Evolutionary conservation across 2,329 filamentous ascomycete species (phyloP), one percentile per base, ranked within the genome.

Genomic region (Fusarium metavorans): DNA sequence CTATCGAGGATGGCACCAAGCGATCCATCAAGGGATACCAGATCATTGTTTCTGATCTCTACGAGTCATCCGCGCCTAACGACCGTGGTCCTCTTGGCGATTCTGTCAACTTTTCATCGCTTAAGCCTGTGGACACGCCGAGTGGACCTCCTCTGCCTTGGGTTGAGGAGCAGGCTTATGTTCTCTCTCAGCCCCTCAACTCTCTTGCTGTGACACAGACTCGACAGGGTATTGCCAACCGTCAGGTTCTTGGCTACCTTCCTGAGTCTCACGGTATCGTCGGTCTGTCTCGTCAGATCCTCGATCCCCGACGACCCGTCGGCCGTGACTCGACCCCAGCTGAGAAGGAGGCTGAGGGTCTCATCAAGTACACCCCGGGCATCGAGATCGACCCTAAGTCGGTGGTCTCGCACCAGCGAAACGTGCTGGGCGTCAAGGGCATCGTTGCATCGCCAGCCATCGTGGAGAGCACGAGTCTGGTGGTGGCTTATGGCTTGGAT

Each of bases 401-500:
- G 84, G 89, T 94, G 66, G 84, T 98, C 56, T 94, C 93, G 34
- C 97, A 99, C 83, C 88, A 92, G 75, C 91, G 95, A 23, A 94
- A 98, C 73, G 89, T 98, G 1, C 70, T 95, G 3, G 95, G 95
- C 7, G 89, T 98, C 48, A 87, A 89, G 69, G 86, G 90, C 54
- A 91, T 98, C 23, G 88, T 96, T 34, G 91, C 95, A 0, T 90
- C 90, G 20, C 94, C 95, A 0, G 94, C 95, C 2, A 83, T 95
- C 6, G 89, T 99, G 34, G 97, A 99, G 85, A 98, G 95, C 84
- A 98, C 97, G 1, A 96, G 93, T 78, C 83, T 98, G 65, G 89
- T 99, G 14, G 93, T 98, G 79, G 95, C 95, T 0, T 98, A 93
- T 79, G 97, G 97, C 5, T 82, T 95, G 16, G 97, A 99, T 81